Evolutionary conservation across 306 rosid species (phyloP).

Genomic region (Quillaja saponaria): DNA sequence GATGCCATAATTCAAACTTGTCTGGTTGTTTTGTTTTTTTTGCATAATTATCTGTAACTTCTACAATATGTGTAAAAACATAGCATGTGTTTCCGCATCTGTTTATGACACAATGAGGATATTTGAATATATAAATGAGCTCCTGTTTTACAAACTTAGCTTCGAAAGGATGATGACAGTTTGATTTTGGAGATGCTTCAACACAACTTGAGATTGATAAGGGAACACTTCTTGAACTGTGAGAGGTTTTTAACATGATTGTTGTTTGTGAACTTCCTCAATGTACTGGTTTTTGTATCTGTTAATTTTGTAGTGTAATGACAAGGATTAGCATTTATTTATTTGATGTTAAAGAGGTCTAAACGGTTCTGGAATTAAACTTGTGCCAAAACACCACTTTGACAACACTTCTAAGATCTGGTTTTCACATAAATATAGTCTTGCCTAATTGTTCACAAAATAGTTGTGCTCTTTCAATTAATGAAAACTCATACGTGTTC

Average conservation of each 20-base stretch:
- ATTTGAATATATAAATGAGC: no score
- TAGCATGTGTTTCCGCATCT: background rate
- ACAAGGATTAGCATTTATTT: no score
- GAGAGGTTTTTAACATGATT: conserved; percentile 34
- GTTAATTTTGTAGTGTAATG: background rate
- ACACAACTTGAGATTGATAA: conserved; percentile 41
- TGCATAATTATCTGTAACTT: background rate
- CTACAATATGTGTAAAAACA: no score
- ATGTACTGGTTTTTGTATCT: background rate
- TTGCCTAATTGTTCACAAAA: no score
- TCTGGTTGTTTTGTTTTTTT: background rate
- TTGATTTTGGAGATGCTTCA: conserved; percentile 48
- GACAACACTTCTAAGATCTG: no score
- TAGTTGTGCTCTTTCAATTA: no score
- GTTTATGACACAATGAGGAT: background rate
- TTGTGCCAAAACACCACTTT: no score
- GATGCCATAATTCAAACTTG: conserved; percentile 17
- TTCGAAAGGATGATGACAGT: conserved; percentile 20
- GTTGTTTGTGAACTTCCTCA: background rate
- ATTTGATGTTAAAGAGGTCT: no score
- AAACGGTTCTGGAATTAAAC: no score
- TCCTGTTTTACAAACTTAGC: conserved; percentile 28
- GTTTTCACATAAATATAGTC: no score
- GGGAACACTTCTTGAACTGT: conserved; percentile 40
- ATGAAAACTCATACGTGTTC: no score